Evolutionary conservation across 768 basidiomycete genomes (phyloP).

Genomic region (Cystobasidium tubakii): DNA sequence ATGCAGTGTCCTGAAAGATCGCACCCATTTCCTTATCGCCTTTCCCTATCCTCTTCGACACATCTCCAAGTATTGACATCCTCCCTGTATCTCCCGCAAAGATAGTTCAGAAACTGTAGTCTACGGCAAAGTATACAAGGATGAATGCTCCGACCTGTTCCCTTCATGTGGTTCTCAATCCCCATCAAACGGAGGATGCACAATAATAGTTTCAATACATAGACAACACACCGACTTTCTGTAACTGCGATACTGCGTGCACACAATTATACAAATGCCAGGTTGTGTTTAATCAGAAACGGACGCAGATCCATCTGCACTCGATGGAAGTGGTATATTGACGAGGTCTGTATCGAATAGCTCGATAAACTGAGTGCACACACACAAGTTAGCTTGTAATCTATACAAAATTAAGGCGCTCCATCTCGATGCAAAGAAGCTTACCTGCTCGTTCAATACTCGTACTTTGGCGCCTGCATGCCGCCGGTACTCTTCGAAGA

Average conservation of each 20-base stretch:
- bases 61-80: too few species aligned
- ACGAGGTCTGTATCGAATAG: constrained; percentile 51
- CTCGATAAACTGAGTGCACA: constrained; percentile 49
- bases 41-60: not conserved
- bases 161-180: too few species aligned
- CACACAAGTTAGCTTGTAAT: not conserved
- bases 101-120: too few species aligned
- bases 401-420: too few species aligned
- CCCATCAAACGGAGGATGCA: too few species aligned
- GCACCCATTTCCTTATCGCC: not conserved
- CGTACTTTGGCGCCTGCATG: constrained; percentile 50
- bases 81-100: too few species aligned
- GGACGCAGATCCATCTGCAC: not conserved
- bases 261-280: not conserved
- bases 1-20: not conserved
- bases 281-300: not conserved
- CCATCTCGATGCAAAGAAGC: not conserved
- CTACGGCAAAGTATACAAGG: too few species aligned
- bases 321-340: constrained; percentile 36
- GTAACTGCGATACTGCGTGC: not conserved
- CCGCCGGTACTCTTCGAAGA: constrained; percentile 48
- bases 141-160: too few species aligned
- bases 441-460: constrained; percentile 49
- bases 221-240: too few species aligned
- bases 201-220: too few species aligned